Conservation (phyloP, 768 basidiomycete species). For the Mycena haematopus region DNA sequence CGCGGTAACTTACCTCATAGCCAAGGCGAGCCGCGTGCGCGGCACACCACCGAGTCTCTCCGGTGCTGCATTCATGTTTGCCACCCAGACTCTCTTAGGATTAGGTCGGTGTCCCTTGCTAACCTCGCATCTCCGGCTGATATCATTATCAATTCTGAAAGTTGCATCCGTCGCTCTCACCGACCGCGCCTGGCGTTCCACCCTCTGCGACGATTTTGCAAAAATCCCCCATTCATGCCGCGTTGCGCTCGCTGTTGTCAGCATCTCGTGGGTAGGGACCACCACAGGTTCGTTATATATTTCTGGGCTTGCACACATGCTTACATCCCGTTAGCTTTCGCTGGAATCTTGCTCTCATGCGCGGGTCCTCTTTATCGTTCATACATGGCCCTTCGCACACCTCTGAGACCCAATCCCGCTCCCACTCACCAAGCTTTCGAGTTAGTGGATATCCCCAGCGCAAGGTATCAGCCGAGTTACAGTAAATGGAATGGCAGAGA, state of each 20-base stretch:
- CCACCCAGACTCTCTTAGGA: conserved; percentile 3
- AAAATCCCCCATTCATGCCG: conserved; percentile 31
- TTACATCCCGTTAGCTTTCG: conserved; percentile 13
- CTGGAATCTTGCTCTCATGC: conserved; percentile 15
- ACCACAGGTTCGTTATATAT: conserved; percentile 34
- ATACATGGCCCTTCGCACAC: not conserved
- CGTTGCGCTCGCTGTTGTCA: conserved; percentile 33
- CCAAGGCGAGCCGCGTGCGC: conserved; percentile 7
- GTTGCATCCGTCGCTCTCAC: conserved; percentile 34
- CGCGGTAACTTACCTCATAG: conserved; percentile 3
- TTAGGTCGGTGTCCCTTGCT: conserved; percentile 2
- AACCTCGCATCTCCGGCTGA: not conserved
- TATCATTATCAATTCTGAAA: conserved; percentile 10
- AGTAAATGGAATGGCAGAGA: conserved; percentile 6
- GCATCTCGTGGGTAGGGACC: conserved; percentile 38
- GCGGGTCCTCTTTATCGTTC: conserved; percentile 7
- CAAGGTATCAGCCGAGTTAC: conserved; percentile 1
- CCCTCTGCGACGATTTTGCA: conserved; percentile 40
- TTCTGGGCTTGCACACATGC: not conserved
- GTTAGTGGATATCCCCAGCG: conserved; percentile 4
- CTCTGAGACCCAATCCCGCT: not conserved
- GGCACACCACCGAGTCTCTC: not conserved
- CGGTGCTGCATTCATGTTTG: conserved; percentile 2
- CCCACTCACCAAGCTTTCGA: conserved; percentile 5
- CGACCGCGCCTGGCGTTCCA: conserved; percentile 34